Percentiles rank a stretch among this genome's conserved stretches.
These are phyloP conservation scores for Coniochaeta hoffmannii DNA, from an alignment of 2,329 filamentous ascomycete species.

Conservation along the genomic window DNA sequence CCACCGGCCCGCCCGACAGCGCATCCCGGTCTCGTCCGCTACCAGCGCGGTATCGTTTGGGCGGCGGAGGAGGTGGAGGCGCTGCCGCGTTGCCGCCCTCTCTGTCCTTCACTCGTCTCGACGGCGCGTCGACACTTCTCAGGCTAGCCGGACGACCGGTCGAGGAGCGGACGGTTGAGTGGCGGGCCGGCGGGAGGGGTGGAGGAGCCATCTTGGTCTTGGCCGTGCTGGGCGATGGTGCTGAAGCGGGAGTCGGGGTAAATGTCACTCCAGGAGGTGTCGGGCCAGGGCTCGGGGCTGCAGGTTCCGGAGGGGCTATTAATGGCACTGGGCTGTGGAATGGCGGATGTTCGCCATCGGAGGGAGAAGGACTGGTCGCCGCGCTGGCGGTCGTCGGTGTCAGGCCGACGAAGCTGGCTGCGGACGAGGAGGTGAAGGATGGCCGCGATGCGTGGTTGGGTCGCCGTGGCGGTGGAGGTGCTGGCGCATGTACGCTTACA, in stretches of 20 bases:
- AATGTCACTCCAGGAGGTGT: background rate
- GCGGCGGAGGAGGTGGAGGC: conserved; percentile 41
- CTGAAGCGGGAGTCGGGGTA: conserved; percentile 3
- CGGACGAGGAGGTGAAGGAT: conserved; percentile 13
- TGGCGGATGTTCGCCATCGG: conserved; percentile 4
- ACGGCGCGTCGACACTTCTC: conserved; percentile 29
- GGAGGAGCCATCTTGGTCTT: conserved; percentile 23
- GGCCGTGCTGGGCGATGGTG: conserved; percentile 9
- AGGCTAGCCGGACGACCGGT: conserved; percentile 36
- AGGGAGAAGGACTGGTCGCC: conserved; percentile 1
- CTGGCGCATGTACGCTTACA: conserved; percentile 33
- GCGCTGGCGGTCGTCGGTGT: background rate
- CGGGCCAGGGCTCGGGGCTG: background rate
- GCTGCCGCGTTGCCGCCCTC: conserved; percentile 14
- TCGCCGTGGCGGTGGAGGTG: conserved; percentile 49
- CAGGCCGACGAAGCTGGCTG: conserved; percentile 3
- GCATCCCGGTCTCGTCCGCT: conserved; percentile 36
- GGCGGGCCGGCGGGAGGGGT: conserved; percentile 25
- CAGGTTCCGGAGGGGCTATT: background rate
- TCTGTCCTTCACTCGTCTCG: conserved; percentile 21
- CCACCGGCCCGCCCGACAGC: conserved; percentile 7
- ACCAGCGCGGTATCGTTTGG: conserved; percentile 36
- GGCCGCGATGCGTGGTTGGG: conserved; percentile 29
- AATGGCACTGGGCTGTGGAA: background rate
- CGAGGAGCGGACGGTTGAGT: conserved; percentile 26